Conservation (phyloP, 2,329 filamentous ascomycete genomes). For the Pseudomassariella vexata region DNA sequence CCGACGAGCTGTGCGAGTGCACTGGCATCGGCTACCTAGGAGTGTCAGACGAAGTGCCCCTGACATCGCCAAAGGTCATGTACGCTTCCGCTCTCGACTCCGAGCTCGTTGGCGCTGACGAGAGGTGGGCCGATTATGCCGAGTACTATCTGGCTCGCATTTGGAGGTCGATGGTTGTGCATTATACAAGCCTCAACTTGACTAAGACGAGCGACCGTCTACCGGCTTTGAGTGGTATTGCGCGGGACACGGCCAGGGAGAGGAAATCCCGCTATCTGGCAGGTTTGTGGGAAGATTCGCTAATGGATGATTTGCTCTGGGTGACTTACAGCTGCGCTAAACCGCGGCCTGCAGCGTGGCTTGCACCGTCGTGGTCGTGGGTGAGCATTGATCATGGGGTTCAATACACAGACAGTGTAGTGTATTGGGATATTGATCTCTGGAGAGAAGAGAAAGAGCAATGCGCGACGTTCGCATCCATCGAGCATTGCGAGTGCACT, state of each 20-base stretch:
- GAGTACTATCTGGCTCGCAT: neutral
- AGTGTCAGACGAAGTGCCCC: too few species aligned
- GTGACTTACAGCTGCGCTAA: too few species aligned
- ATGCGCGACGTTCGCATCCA: neutral
- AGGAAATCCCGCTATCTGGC: too few species aligned
- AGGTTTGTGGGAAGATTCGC: too few species aligned
- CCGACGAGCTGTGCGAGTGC: too few species aligned
- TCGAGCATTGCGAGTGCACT: neutral
- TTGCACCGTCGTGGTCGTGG: slow-evolving; percentile 1
- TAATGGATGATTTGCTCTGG: too few species aligned
- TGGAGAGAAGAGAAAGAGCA: neutral
- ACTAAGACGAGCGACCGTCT: neutral
- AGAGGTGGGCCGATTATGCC: neutral
- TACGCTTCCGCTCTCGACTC: too few species aligned
- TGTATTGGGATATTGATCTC: neutral
- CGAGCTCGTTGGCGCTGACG: too few species aligned
- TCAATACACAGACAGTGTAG: neutral
- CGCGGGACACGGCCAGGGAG: neutral
- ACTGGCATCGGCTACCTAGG: too few species aligned
- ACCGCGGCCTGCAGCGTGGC: neutral
- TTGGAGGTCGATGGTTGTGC: slow-evolving; percentile 1
- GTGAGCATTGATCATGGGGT: neutral
- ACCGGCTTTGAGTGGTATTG: neutral
- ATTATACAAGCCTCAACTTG: neutral
- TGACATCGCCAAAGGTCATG: too few species aligned